Percentiles rank a stretch among this genome's conserved stretches.
Evolutionary conservation across 805 yeast species (phyloP).

Genomic region (Candida insectorum): DNA sequence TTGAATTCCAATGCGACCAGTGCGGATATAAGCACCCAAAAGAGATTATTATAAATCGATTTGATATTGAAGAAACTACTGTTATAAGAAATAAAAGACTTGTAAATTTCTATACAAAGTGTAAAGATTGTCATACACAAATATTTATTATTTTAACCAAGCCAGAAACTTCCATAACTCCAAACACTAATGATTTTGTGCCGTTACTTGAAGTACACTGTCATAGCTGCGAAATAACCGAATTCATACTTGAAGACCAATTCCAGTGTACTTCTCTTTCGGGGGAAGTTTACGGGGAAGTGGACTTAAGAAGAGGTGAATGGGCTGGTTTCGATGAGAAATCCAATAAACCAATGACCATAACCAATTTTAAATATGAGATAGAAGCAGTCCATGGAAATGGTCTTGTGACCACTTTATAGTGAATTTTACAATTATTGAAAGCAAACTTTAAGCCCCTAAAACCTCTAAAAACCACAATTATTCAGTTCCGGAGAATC

Average conservation of each 20-base stretch:
- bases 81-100: constrained; percentile 3
- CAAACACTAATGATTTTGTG: not conserved
- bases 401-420: constrained; percentile 1
- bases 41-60: constrained; percentile 7
- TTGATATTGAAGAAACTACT: constrained; percentile 1
- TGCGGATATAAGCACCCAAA: constrained; percentile 9
- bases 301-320: constrained; percentile 11
- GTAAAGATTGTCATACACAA: constrained; percentile 12
- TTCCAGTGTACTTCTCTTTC: constrained; percentile 8
- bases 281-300: constrained; percentile 9
- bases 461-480: too few species aligned
- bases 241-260: constrained; percentile 10
- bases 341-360: constrained; percentile 4
- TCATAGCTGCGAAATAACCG: constrained; percentile 9
- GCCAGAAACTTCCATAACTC: not conserved
- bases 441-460: too few species aligned
- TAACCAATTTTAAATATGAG: constrained; percentile 7
- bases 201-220: constrained; percentile 10
- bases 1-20: constrained; percentile 8
- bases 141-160: constrained; percentile 8
- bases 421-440: too few species aligned
- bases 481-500: too few species aligned
- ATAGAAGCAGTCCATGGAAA: constrained; percentile 3
- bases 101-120: constrained; percentile 8
- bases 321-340: constrained; percentile 13